phyloP scores from a whole-genome alignment of 2,329 filamentous ascomycete genomes.

The Fusarium dlaminii region DNA sequence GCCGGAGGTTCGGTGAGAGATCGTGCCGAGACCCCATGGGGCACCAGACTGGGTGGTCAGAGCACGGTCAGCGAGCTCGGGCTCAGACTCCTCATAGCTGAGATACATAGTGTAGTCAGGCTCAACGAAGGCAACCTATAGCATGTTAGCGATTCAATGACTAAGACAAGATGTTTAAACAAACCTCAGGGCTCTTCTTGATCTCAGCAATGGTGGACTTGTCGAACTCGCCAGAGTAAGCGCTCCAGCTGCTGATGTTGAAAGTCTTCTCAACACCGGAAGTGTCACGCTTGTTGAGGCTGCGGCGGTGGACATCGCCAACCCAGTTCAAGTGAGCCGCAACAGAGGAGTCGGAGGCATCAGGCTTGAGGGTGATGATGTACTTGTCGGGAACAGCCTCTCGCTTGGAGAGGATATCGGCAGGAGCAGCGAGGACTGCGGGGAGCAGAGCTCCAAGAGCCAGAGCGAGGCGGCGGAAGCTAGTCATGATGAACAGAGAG shows the following conservation, averaged over 20 bases:
- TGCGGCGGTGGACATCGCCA: constrained; percentile 61
- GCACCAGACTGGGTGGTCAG: constrained; percentile 37
- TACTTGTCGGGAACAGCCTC: constrained; percentile 50
- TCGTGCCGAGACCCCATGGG: constrained; percentile 39
- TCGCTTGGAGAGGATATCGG: constrained; percentile 16
- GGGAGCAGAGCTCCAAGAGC: constrained; percentile 47
- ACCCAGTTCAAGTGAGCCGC: constrained; percentile 59
- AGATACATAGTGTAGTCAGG: constrained; percentile 38
- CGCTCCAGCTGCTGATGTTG: constrained; percentile 46
- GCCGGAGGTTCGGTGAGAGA: constrained; percentile 41
- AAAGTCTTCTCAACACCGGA: constrained; percentile 45
- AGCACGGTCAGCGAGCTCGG: constrained; percentile 33
- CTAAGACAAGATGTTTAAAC: background rate
- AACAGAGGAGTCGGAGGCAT: constrained; percentile 55
- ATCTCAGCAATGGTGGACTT: constrained; percentile 52
- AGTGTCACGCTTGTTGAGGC: constrained; percentile 58
- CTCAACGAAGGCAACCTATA: constrained; percentile 38
- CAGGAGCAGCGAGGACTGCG: constrained; percentile 39
- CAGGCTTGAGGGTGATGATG: constrained; percentile 69
- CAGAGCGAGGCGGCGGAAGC: constrained; percentile 45
- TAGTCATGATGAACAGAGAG: constrained; percentile 40
- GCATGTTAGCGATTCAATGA: background rate
- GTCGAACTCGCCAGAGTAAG: constrained; percentile 56
- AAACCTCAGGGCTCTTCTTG: constrained; percentile 53
- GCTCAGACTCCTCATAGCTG: constrained; percentile 18